Conservation (phyloP, 2,329 filamentous ascomycete species). For the Colletotrichum spaethianum region DNA sequence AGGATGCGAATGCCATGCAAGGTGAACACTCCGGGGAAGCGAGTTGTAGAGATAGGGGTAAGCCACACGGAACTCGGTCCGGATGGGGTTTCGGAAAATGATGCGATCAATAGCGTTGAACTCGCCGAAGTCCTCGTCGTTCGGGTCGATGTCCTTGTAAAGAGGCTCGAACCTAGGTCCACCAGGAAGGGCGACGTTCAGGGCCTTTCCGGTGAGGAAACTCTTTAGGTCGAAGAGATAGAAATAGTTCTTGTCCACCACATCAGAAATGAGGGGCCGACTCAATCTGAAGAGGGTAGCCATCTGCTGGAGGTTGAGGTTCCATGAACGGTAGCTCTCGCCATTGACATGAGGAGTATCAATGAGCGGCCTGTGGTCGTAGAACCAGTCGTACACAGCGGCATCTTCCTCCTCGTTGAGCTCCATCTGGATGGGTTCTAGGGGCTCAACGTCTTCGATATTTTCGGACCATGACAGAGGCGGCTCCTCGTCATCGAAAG, state of each 20-base stretch:
- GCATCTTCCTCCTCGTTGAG: conserved; percentile 94
- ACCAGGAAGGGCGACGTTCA: conserved; percentile 98
- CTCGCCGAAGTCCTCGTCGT: conserved; percentile 98
- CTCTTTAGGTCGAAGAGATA: conserved; percentile 97
- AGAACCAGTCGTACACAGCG: conserved; percentile 96
- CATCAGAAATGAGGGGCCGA: conserved; percentile 89
- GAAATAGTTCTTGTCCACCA: conserved; percentile 97
- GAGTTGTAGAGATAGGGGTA: conserved; percentile 98
- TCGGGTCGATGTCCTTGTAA: conserved; percentile 98
- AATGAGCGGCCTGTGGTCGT: conserved; percentile 90
- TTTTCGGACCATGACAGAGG: conserved; percentile 99
- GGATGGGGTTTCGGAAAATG: conserved; percentile 95
- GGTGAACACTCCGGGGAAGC: conserved; percentile 90
- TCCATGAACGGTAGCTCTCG: conserved; percentile 97
- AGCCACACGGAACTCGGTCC: conserved; percentile 95
- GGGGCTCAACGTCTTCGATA: conserved; percentile 96
- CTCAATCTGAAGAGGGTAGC: conserved; percentile 93
- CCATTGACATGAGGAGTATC: conserved; percentile 97
- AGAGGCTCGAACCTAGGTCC: conserved; percentile 96
- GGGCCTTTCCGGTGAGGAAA: conserved; percentile 94
- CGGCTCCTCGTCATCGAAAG: conserved; percentile 98
- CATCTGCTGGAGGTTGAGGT: conserved; percentile 94
- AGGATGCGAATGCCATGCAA: conserved; percentile 94
- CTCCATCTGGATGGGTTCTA: conserved; percentile 99
- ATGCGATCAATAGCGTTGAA: conserved; percentile 99